A percentile compares a stretch with the other conserved stretches of the same genome.
phyloP scores from a whole-genome alignment of 2,329 filamentous ascomycete genomes.

The Colletotrichum graminicola region DNA sequence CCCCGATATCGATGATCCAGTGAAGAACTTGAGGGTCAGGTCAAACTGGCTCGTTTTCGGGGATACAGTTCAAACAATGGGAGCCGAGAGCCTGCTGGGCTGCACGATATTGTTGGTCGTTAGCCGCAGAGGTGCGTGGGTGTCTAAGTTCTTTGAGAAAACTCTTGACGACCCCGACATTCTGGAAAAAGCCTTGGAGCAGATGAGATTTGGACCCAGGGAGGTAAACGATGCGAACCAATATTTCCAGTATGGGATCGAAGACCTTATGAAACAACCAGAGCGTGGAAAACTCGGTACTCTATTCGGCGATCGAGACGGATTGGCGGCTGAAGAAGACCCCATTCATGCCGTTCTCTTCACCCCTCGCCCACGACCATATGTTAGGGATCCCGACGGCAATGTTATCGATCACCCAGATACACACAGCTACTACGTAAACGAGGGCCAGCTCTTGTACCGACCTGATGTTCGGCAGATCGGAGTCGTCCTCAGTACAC shows the following conservation, averaged over 20 bases:
- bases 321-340: background rate
- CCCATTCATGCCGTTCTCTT: background rate
- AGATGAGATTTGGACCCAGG: background rate
- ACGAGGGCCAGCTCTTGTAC: background rate
- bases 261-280: background rate
- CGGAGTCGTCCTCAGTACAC: rapidly evolving
- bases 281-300: background rate
- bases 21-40: background rate
- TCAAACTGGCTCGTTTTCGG: conserved; percentile 1
- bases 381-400: background rate
- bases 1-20: background rate
- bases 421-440: background rate
- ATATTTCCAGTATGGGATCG: background rate
- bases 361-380: background rate
- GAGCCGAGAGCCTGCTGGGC: background rate
- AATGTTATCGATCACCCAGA: background rate
- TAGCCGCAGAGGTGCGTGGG: conserved; percentile 9
- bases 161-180: background rate
- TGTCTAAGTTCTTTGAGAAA: background rate
- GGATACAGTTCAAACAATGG: conserved; percentile 7
- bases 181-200: background rate
- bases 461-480: background rate
- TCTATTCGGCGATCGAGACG: background rate
- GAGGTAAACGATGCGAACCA: background rate
- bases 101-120: conserved; percentile 9